Conservation (phyloP, 768 basidiomycete genomes). For the Russula brevipes region DNA sequence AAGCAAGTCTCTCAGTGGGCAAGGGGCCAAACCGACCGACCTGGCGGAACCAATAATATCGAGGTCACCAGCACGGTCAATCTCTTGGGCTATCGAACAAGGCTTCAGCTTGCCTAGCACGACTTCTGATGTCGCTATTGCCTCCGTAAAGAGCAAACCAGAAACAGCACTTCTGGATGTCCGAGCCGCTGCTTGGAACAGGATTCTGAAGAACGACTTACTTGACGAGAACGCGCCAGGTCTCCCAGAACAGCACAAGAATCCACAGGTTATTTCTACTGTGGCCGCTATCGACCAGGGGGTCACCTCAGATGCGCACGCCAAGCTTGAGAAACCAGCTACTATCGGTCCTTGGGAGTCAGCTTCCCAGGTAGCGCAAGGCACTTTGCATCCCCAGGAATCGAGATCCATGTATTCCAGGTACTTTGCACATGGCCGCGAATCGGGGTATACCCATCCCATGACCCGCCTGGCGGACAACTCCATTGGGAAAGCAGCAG, state of each 20-base stretch:
- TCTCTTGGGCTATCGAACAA: constrained; percentile 54
- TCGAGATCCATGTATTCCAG: not conserved
- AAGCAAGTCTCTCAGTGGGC: not conserved
- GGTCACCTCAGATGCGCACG: not conserved
- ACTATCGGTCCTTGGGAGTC: constrained; percentile 51
- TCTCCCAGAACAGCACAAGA: not conserved
- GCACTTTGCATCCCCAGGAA: not conserved
- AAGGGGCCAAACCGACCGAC: not conserved
- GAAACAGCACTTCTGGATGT: constrained; percentile 38
- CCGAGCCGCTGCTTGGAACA: constrained; percentile 31
- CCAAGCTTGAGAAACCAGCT: constrained; percentile 11
- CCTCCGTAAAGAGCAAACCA: constrained; percentile 14
- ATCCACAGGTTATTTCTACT: not conserved
- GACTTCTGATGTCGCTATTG: constrained; percentile 14
- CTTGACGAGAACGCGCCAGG: not conserved
- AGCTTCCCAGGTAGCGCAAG: constrained; percentile 42
- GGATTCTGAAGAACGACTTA: not conserved
- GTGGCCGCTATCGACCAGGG: not conserved
- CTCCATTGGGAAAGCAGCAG: not conserved
- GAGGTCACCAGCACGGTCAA: constrained; percentile 32
- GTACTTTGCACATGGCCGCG: constrained; percentile 7
- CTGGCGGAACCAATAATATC: not conserved
- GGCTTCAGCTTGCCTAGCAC: constrained; percentile 21
- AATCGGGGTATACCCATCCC: not conserved
- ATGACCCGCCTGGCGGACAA: not conserved